Evolutionary conservation across 1,139 yeast genomes (phyloP).

Genomic region (Entelexis paramagnoliae): DNA sequence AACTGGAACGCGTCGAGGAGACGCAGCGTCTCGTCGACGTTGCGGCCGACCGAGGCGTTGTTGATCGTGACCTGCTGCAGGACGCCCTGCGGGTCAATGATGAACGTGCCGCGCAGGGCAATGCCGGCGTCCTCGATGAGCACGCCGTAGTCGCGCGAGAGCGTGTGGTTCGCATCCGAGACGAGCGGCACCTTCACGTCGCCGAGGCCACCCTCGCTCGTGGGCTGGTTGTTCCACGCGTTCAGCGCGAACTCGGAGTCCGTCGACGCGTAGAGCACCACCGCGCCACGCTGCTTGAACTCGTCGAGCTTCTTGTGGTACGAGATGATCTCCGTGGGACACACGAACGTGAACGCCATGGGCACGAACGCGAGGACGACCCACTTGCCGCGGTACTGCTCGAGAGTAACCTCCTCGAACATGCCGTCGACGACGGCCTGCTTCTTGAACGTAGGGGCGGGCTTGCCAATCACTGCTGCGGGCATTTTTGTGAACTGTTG

Average conservation of each 20-base stretch:
- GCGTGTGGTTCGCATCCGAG: slow-evolving; percentile 93
- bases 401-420: slow-evolving; percentile 88
- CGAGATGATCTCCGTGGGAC: slow-evolving; percentile 98
- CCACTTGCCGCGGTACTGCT: slow-evolving; percentile 96
- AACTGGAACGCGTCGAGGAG: slow-evolving; percentile 97
- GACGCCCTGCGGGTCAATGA: slow-evolving; percentile 90
- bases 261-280: slow-evolving; percentile 90
- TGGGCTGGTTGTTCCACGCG: slow-evolving; percentile 95
- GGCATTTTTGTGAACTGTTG: slow-evolving; percentile 1
- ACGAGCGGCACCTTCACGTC: slow-evolving; percentile 85
- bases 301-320: slow-evolving; percentile 89
- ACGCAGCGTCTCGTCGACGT: slow-evolving; percentile 94
- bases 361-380: slow-evolving; percentile 94
- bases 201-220: slow-evolving; percentile 98
- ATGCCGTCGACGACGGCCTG: slow-evolving; percentile 94
- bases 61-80: slow-evolving; percentile 95
- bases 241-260: slow-evolving; percentile 95
- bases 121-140: slow-evolving; percentile 91
- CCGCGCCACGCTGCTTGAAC: slow-evolving; percentile 77
- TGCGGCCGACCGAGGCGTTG: slow-evolving; percentile 98
- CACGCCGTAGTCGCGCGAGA: slow-evolving; percentile 94
- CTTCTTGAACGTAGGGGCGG: slow-evolving; percentile 89
- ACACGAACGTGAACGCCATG: slow-evolving; percentile 96
- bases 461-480: slow-evolving; percentile 22
- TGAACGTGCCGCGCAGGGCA: slow-evolving; percentile 94